Percentiles rank a stretch among this genome's conserved stretches.
phyloP scores from a whole-genome alignment of 768 basidiomycete genomes.

The Lactarius psammicola region DNA sequence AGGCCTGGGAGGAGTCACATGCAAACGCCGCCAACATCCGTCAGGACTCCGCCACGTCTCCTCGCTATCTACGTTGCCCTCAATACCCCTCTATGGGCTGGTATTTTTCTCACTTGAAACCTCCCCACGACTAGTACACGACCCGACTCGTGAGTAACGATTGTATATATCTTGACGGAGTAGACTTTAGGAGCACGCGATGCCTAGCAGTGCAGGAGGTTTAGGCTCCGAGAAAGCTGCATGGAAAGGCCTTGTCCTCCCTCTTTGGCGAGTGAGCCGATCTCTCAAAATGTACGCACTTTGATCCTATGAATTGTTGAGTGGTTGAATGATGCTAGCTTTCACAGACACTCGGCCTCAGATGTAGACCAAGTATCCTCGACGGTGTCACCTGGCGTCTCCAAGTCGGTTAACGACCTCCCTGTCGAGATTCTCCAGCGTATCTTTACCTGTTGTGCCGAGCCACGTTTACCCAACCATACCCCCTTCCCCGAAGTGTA shows the following conservation, averaged over 20 bases:
- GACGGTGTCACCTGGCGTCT: background rate
- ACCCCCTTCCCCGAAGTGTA: background rate
- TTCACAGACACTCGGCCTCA: background rate
- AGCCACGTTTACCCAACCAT: background rate
- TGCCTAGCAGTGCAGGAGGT: background rate
- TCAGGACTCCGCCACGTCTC: background rate
- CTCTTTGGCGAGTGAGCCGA: conserved; percentile 5
- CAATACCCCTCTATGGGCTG: background rate
- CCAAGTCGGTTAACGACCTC: background rate
- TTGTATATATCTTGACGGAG: background rate
- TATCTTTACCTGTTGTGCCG: conserved; percentile 15
- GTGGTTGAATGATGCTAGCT: background rate
- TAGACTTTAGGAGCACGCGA: background rate
- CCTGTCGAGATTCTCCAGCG: conserved; percentile 22
- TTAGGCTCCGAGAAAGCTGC: background rate
- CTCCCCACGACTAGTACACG: background rate
- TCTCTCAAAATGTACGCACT: background rate
- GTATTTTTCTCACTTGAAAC: background rate
- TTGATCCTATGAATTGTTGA: background rate
- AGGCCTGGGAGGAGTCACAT: background rate
- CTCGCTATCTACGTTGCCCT: background rate
- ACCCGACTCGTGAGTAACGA: background rate
- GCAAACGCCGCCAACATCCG: too few species aligned
- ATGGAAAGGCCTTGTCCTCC: conserved; percentile 7
- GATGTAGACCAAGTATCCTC: background rate